Percentiles rank a stretch among this genome's conserved stretches.
Conservation (phyloP, 139 green algal species). For the Chlorella sp. region DNA sequence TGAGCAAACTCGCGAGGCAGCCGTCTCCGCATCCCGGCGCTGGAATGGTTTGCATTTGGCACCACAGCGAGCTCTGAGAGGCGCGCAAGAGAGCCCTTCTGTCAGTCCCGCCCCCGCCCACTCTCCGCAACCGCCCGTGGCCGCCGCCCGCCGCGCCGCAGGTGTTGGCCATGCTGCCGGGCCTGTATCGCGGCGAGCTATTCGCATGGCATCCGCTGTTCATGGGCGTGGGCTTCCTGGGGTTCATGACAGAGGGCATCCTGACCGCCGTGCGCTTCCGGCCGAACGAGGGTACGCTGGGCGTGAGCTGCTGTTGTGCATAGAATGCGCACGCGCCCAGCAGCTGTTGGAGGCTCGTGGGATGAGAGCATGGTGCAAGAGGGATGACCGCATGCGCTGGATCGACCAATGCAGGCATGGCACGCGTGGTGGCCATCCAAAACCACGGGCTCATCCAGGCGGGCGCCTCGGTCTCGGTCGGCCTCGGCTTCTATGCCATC, state of each 20-base stretch:
- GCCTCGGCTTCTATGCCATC: constrained; percentile 58
- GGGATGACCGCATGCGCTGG: too few relatives aligned
- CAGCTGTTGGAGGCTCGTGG: too few relatives aligned
- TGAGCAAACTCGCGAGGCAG: too few relatives aligned
- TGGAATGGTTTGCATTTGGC: too few relatives aligned
- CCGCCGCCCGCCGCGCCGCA: too few relatives aligned
- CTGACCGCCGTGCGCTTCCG: constrained; percentile 25
- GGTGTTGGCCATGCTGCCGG: constrained; percentile 26
- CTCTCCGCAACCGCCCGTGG: too few relatives aligned
- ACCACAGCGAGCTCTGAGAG: too few relatives aligned
- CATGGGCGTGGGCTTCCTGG: constrained; percentile 35
- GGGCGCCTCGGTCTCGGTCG: constrained; percentile 31
- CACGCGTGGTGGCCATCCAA: constrained; percentile 11
- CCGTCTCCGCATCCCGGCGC: too few relatives aligned
- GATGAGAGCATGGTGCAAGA: too few relatives aligned
- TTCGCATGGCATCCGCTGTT: constrained; percentile 41
- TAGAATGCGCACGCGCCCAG: neutral
- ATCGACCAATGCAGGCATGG: neutral
- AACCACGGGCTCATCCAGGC: constrained; percentile 43
- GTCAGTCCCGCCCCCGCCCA: too few relatives aligned
- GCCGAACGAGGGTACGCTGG: constrained; percentile 18
- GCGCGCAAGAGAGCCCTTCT: too few relatives aligned
- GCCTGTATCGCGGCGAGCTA: constrained; percentile 17
- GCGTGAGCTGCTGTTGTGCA: too few relatives aligned
- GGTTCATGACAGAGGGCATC: constrained; percentile 49